Percentiles rank a stretch among this genome's conserved stretches.
phyloP scores from a whole-genome alignment of 306 rosid genomes.

The Gillenia trifoliata region DNA sequence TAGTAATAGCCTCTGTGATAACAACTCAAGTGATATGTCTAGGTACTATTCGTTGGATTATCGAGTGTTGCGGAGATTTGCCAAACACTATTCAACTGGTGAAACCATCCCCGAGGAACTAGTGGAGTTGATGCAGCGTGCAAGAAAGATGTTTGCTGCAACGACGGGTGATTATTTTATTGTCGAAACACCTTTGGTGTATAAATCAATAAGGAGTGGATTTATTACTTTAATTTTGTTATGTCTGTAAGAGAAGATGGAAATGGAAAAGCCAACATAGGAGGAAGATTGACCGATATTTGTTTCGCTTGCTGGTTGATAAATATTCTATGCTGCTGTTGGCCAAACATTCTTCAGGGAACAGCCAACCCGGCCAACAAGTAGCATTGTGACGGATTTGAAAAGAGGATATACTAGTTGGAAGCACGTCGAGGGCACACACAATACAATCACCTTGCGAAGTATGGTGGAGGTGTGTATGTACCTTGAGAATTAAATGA shows the following conservation, averaged over 20 bases:
- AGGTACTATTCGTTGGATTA: conserved; percentile 94
- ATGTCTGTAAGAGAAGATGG: too few species aligned
- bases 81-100: conserved; percentile 80
- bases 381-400: conserved; percentile 58
- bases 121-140: conserved; percentile 69
- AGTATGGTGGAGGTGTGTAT: conserved; percentile 85
- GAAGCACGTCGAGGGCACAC: conserved; percentile 88
- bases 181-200: too few species aligned
- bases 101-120: conserved; percentile 78
- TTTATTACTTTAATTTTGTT: not conserved
- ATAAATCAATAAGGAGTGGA: conserved; percentile 12
- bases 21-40: not conserved
- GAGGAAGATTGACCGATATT: conserved; percentile 1
- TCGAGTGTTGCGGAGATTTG: conserved; percentile 80
- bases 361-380: conserved; percentile 40
- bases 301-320: conserved; percentile 15
- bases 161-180: conserved; percentile 16
- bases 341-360: conserved; percentile 81
- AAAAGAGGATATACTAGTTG: conserved; percentile 64
- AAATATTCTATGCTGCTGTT: conserved; percentile 68
- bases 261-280: not conserved
- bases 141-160: conserved; percentile 80
- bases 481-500: too few species aligned
- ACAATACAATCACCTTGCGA: conserved; percentile 80
- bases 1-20: too few species aligned